phyloP scores from a whole-genome alignment of 2,329 filamentous ascomycete species.

The Talaromyces islandicus region DNA sequence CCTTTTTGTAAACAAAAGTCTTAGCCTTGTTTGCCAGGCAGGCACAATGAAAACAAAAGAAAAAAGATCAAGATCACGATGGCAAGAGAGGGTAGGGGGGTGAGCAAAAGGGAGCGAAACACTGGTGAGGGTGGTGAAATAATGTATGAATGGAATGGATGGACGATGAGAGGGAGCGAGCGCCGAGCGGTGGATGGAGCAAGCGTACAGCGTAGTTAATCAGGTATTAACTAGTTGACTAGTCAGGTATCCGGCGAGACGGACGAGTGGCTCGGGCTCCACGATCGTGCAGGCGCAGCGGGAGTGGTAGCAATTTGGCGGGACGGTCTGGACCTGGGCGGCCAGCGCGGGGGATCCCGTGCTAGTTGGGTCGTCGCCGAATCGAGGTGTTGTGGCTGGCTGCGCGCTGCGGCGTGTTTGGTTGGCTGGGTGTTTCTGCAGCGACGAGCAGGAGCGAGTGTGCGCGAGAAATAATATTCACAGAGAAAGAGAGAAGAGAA shows the following conservation, averaged over 20 bases:
- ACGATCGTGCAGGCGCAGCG: conserved; percentile 14
- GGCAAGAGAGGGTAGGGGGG: neutral
- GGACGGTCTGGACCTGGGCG: conserved; percentile 8
- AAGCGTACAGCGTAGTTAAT: neutral
- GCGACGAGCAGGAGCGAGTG: neutral
- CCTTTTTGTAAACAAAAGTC: neutral
- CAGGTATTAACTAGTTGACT: neutral
- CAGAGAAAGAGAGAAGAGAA: neutral
- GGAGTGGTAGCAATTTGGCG: conserved; percentile 6
- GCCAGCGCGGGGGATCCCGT: conserved; percentile 14
- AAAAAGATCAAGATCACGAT: neutral
- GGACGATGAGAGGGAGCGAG: neutral
- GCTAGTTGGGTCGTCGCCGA: neutral
- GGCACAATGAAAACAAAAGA: neutral
- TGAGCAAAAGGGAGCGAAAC: neutral
- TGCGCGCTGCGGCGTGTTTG: neutral
- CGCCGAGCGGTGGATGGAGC: neutral
- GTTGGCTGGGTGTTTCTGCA: neutral
- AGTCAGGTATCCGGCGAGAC: conserved; percentile 13
- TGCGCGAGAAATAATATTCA: neutral
- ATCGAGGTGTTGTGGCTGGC: neutral
- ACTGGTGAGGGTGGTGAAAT: neutral
- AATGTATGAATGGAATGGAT: neutral
- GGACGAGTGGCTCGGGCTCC: conserved; percentile 12
- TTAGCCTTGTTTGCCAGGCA: neutral